Conservation (phyloP, 164 flowering plant genomes). For the Magnolia changhungtana region DNA sequence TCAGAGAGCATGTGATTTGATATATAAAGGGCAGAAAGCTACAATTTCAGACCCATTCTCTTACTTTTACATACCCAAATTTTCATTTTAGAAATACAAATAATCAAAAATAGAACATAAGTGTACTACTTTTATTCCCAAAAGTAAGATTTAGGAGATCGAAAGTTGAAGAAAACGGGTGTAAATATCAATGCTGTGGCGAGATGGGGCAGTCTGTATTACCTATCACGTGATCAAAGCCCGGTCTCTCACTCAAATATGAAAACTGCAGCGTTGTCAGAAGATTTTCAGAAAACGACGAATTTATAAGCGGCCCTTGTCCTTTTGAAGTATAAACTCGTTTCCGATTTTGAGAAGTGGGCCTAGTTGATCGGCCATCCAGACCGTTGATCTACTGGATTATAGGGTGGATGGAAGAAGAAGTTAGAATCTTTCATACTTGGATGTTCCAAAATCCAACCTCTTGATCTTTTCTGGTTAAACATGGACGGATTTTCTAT, state of each 20-base stretch:
- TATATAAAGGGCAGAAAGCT: background rate
- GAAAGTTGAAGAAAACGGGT: background rate
- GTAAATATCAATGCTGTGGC: background rate
- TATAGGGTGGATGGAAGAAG: too few species aligned
- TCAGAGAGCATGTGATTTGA: background rate
- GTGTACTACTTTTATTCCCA: background rate
- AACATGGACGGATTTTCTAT: too few species aligned
- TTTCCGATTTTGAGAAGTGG: too few species aligned
- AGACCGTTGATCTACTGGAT: too few species aligned
- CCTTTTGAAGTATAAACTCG: too few species aligned
- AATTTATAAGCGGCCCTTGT: too few species aligned
- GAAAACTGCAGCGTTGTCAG: background rate
- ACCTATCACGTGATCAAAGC: background rate
- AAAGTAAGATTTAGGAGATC: background rate
- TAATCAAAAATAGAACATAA: too few species aligned
- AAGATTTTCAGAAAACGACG: too few species aligned
- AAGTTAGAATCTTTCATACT: too few species aligned
- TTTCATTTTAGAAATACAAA: background rate
- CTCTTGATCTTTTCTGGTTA: too few species aligned
- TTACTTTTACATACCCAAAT: background rate
- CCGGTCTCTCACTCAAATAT: background rate
- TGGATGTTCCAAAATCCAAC: too few species aligned
- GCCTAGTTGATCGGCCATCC: too few species aligned
- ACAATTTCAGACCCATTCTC: background rate
- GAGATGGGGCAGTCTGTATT: background rate